Evolutionary conservation across 2,329 filamentous ascomycete species (phyloP).

Genomic region (Stemphylium beticola): DNA sequence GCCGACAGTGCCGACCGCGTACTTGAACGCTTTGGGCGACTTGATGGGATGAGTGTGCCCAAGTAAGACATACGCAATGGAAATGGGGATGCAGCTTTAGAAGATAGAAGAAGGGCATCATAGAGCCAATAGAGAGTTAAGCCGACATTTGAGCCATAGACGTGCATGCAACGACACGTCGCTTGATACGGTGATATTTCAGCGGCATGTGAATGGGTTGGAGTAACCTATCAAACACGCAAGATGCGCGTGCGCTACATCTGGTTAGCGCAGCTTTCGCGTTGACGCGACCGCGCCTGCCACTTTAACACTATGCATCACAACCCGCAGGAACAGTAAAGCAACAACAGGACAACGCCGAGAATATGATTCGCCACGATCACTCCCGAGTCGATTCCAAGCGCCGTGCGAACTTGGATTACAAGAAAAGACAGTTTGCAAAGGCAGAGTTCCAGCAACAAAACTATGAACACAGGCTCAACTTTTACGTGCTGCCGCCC

Average conservation of each 20-base stretch:
- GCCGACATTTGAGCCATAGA: not conserved
- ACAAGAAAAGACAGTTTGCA: slow-evolving; percentile 87
- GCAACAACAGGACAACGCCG: slow-evolving; percentile 9
- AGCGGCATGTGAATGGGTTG: not conserved
- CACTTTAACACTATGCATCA: slow-evolving; percentile 22
- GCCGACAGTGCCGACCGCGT: slow-evolving; percentile 76
- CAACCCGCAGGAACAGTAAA: slow-evolving; percentile 9
- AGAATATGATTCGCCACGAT: slow-evolving; percentile 48
- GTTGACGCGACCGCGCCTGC: slow-evolving; percentile 29
- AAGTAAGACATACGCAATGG: too few species aligned
- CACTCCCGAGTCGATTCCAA: slow-evolving; percentile 65
- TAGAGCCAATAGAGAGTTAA: slow-evolving; percentile 4
- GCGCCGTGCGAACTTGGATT: slow-evolving; percentile 75
- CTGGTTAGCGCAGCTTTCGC: slow-evolving; percentile 20
- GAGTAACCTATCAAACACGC: not conserved
- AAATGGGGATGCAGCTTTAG: not conserved
- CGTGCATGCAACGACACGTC: too few species aligned
- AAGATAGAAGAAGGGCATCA: not conserved
- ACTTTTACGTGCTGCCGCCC: slow-evolving; percentile 87
- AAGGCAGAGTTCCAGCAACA: slow-evolving; percentile 76
- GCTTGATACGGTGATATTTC: too few species aligned
- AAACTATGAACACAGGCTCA: slow-evolving; percentile 84
- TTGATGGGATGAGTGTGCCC: slow-evolving; percentile 53
- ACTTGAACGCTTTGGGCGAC: slow-evolving; percentile 85
- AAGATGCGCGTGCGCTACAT: slow-evolving; percentile 8